phyloP scores from a whole-genome alignment of 768 basidiomycete genomes.

The Trametes gibbosa region DNA sequence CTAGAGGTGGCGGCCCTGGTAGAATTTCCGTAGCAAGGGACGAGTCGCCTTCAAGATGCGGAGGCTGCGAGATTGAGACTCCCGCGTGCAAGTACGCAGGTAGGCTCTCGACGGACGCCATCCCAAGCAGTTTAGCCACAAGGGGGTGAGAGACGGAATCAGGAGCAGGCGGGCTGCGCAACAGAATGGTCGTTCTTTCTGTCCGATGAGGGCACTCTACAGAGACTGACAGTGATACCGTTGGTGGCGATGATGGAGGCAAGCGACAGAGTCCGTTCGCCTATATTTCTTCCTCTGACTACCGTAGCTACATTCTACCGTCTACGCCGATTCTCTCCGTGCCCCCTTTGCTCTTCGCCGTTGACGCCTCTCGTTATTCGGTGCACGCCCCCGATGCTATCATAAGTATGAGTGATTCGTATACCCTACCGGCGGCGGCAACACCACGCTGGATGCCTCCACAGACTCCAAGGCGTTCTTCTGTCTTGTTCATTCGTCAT shows the following conservation, averaged over 20 bases:
- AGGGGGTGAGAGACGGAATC: background rate
- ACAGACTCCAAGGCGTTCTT: too few relatives aligned
- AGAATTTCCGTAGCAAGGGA: slow-evolving; percentile 86
- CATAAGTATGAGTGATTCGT: too few relatives aligned
- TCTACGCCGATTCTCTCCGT: background rate
- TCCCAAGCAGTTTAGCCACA: slow-evolving; percentile 31
- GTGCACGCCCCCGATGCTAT: too few relatives aligned
- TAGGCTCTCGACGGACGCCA: slow-evolving; percentile 72
- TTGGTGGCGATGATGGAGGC: slow-evolving; percentile 18
- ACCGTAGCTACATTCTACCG: background rate
- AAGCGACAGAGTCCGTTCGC: slow-evolving; percentile 10
- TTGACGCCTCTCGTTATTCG: background rate
- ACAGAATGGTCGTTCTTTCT: background rate
- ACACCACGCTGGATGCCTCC: too few relatives aligned
- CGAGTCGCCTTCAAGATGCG: slow-evolving; percentile 80
- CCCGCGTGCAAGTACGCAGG: slow-evolving; percentile 73
- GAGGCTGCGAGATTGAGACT: slow-evolving; percentile 70
- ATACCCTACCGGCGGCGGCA: too few relatives aligned
- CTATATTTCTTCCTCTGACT: background rate
- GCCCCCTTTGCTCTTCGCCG: background rate
- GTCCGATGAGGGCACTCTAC: slow-evolving; percentile 7
- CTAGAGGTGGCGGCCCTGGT: slow-evolving; percentile 79
- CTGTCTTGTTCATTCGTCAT: too few relatives aligned
- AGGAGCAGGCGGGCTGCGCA: background rate
- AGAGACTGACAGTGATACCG: slow-evolving; percentile 5